A percentile compares a stretch with the other conserved stretches of the same genome.
Evolutionary conservation across 2,329 filamentous ascomycete species (phyloP).

Genomic region (Cercospora beticola): DNA sequence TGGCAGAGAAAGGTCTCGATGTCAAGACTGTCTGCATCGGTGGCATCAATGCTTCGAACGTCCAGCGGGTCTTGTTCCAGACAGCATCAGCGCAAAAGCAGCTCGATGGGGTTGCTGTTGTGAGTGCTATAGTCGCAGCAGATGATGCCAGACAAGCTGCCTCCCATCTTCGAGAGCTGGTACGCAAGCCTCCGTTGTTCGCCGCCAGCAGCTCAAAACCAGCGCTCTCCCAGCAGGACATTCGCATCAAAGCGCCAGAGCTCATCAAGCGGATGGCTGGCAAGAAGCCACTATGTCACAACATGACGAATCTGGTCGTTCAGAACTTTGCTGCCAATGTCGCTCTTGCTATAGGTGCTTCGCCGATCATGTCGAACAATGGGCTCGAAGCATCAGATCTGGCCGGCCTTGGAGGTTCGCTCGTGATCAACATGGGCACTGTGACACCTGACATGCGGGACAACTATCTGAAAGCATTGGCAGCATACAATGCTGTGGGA

Average conservation of each 20-base stretch:
- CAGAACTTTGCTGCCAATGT: conserved; percentile 95
- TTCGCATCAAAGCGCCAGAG: conserved; percentile 32
- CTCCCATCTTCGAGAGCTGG: conserved; percentile 56
- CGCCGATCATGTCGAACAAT: conserved; percentile 92
- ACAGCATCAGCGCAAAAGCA: conserved; percentile 57
- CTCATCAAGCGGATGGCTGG: conserved; percentile 60
- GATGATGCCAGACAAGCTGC: conserved; percentile 65
- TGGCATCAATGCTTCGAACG: conserved; percentile 76
- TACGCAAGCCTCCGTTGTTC: conserved; percentile 48
- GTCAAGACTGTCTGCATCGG: conserved; percentile 79
- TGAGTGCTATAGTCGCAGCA: conserved; percentile 82
- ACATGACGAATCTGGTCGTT: conserved; percentile 96
- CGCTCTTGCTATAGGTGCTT: conserved; percentile 77
- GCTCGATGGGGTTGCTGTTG: conserved; percentile 81
- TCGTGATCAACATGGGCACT: conserved; percentile 95
- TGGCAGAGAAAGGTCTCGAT: conserved; percentile 51
- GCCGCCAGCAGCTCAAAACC: conserved; percentile 33
- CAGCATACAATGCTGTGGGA: conserved; percentile 75
- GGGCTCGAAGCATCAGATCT: conserved; percentile 79
- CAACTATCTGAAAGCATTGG: conserved; percentile 71
- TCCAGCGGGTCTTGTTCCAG: conserved; percentile 72
- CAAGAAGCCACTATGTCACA: conserved; percentile 71
- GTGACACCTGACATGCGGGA: conserved; percentile 71
- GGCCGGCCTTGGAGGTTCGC: conserved; percentile 69
- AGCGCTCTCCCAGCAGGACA: conserved; percentile 31